A percentile compares a stretch with the other conserved stretches of the same genome.
phyloP scores from a whole-genome alignment of 1,284 basidiomycete genomes.

The Microbotryomycetes sp. region DNA sequence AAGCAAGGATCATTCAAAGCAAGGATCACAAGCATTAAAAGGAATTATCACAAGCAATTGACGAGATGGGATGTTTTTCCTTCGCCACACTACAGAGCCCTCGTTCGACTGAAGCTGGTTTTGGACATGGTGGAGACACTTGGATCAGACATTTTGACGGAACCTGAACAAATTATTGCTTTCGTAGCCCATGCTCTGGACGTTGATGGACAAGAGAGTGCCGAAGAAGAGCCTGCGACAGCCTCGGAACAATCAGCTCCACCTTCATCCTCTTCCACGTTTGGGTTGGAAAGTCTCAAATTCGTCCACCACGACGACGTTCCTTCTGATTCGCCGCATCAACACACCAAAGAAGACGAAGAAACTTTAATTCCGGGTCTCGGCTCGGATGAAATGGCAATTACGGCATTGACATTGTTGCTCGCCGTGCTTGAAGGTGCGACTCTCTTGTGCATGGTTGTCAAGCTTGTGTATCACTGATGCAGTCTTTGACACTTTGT shows the following conservation, averaged over 20 bases:
- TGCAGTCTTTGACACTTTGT: background rate
- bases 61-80: slow-evolving; percentile 43
- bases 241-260: background rate
- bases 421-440: slow-evolving; percentile 75
- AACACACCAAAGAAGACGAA: slow-evolving; percentile 52
- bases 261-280: too few species aligned
- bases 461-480: background rate
- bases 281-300: slow-evolving; percentile 21
- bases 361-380: slow-evolving; percentile 40
- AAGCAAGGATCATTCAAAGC: background rate
- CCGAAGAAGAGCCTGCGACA: background rate
- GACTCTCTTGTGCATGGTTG: slow-evolving; percentile 11
- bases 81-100: slow-evolving; percentile 7
- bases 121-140: slow-evolving; percentile 68
- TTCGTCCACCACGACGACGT: slow-evolving; percentile 29
- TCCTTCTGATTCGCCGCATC: slow-evolving; percentile 26
- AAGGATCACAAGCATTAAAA: background rate
- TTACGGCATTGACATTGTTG: slow-evolving; percentile 68
- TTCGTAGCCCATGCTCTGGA: slow-evolving; percentile 69
- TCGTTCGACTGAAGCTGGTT: slow-evolving; percentile 68
- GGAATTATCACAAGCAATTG: background rate
- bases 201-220: background rate
- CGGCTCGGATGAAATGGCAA: slow-evolving; percentile 57
- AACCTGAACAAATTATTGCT: slow-evolving; percentile 62
- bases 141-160: slow-evolving; percentile 60